Evolutionary conservation across 192 early-diverging fungal genomes (phyloP), one percentile per base, ranked within the genome.

Genomic region (Umbelopsis sp.): DNA sequence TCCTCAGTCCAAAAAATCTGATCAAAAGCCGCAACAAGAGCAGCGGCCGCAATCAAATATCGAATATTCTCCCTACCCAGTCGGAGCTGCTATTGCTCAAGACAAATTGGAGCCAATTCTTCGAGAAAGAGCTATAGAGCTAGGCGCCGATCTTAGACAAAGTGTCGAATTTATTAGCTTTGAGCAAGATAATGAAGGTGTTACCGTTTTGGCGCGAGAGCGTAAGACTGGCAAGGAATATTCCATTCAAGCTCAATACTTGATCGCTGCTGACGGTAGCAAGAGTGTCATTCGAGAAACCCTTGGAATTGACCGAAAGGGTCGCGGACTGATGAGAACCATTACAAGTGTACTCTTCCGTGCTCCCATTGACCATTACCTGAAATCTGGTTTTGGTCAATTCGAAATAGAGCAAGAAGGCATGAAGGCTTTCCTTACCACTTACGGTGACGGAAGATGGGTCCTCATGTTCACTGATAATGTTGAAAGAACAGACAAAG

Each of bases 231-330:
- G 48, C 46, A 76, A 68, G 21, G 67, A 66, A 13, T 78, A 78
- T 37, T 67, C 72, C 33, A 47, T 47, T 4, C 65, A 73, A 27
- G 61, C 78, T 1, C 67, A 76, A 33, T 80, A 73, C 22, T 44
- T 80, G 61, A 33, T 80, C 15, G 78, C 64, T 2, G 46, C 71
- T 1, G 78, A 80, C 46, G 78, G 78, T 20, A 74, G 64, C 15
- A 51, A 69, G n/a, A 76, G 74, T 13, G 53, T 53, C 8, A 72
- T 80, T 21, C 74, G 78, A 35, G 68, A 76, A 30, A 71, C 67
- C 23, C 68, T 80, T 13, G 69, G 75, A n/a, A 76, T 80, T 35
- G 58, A 22, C 0, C 72, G 72, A 46, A 53, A 70, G 27, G 78
- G 78, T 21, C 22, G 71, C 13, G 50, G 50, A 8, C 50, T 6